A percentile compares a stretch with the other conserved stretches of the same genome.
phyloP scores from a whole-genome alignment of 2,329 filamentous ascomycete genomes.

The Capronia coronata region DNA sequence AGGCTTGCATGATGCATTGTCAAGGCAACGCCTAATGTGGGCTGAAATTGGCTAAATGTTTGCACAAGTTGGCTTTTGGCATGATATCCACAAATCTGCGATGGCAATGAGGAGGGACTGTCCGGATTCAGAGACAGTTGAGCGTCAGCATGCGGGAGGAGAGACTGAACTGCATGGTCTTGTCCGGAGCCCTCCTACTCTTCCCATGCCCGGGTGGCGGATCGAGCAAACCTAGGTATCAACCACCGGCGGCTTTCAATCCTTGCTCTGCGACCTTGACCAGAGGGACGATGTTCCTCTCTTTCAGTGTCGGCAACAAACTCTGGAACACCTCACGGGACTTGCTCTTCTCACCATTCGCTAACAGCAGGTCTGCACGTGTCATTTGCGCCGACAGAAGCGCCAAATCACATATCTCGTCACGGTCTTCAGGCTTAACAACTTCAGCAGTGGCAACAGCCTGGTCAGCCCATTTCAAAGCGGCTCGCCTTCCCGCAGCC shows the following conservation, averaged over 20 bases:
- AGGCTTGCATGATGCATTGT: too few relatives aligned
- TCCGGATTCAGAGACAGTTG: too few relatives aligned
- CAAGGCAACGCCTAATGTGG: too few relatives aligned
- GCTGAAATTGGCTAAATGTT: too few relatives aligned
- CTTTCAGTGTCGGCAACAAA: constrained; percentile 22
- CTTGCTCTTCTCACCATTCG: constrained; percentile 24
- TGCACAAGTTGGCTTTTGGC: too few relatives aligned
- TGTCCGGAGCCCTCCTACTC: too few relatives aligned
- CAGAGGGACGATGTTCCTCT: constrained; percentile 22
- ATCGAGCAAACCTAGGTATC: neutral
- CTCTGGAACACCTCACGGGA: constrained; percentile 20
- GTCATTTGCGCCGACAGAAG: constrained; percentile 25
- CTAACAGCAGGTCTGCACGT: constrained; percentile 24
- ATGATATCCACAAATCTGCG: too few relatives aligned
- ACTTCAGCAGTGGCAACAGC: constrained; percentile 24
- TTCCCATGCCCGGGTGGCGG: too few relatives aligned
- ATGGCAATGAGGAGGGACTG: too few relatives aligned
- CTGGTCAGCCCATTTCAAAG: constrained; percentile 26
- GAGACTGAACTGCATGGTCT: too few relatives aligned
- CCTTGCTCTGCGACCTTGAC: constrained; percentile 23
- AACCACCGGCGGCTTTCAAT: constrained; percentile 17
- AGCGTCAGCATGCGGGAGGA: too few relatives aligned
- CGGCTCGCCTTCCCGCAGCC: constrained; percentile 21
- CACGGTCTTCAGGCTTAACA: constrained; percentile 22
- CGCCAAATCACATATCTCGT: constrained; percentile 24